phyloP scores from a whole-genome alignment of 140 eudicot genomes.

The Erigeron philadelphicus region DNA sequence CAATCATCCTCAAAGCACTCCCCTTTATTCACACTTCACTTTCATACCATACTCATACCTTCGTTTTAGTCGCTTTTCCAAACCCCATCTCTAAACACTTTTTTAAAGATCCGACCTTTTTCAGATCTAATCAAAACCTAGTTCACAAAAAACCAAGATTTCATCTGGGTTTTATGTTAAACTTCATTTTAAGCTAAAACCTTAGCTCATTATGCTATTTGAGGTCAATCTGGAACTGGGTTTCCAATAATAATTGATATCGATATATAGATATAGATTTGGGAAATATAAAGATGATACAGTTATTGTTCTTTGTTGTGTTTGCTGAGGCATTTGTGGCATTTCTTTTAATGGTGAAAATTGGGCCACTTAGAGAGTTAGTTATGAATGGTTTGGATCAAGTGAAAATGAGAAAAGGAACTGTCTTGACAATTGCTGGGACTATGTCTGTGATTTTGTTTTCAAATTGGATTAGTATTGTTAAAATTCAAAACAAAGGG shows the following conservation, averaged over 20 bases:
- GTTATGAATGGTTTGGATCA: constrained; percentile 93
- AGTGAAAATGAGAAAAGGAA: constrained; percentile 82
- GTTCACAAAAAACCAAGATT: background rate
- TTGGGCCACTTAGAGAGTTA: constrained; percentile 90
- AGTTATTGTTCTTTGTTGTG: constrained; percentile 64
- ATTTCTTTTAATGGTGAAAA: constrained; percentile 78
- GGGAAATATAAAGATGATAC: constrained; percentile 55
- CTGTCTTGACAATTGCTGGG: constrained; percentile 86
- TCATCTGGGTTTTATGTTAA: background rate
- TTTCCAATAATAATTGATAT: constrained; percentile 5
- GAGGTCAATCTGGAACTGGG: constrained; percentile 23
- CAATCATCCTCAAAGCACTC: background rate
- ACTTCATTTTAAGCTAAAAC: constrained; percentile 5
- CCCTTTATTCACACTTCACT: constrained; percentile 4
- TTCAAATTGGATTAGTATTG: constrained; percentile 72
- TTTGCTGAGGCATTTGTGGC: constrained; percentile 74
- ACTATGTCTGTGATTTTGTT: constrained; percentile 75
- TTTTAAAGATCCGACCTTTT: background rate
- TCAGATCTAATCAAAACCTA: background rate
- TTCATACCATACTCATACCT: background rate
- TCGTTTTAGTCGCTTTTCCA: background rate
- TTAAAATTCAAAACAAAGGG: constrained; percentile 93
- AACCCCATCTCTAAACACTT: background rate
- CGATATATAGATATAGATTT: background rate
- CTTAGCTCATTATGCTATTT: constrained; percentile 17